Percentiles rank a stretch among this genome's conserved stretches.
Evolutionary conservation across 2,329 filamentous ascomycete species (phyloP).

Genomic region (Pseudogymnoascus sp.): DNA sequence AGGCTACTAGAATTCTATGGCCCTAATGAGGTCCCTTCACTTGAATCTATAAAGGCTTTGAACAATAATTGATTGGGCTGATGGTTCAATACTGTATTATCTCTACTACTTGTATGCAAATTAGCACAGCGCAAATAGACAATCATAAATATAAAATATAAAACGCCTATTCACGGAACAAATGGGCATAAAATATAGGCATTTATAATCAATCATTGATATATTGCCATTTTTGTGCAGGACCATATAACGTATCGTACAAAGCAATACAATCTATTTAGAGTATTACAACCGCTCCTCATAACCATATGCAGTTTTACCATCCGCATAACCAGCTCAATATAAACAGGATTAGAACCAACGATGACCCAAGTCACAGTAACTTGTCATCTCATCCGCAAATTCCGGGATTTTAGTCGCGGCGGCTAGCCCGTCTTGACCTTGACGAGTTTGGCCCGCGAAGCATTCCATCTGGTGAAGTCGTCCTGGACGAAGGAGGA

Average conservation of each 20-base stretch:
- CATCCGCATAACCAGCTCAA: slow-evolving; percentile 6
- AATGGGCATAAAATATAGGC: not conserved
- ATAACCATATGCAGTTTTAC: not conserved
- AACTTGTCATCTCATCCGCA: not conserved
- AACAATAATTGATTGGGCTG: slow-evolving; percentile 24
- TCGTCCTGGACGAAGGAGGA: slow-evolving; percentile 16
- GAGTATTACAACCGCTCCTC: slow-evolving; percentile 3
- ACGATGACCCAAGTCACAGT: not conserved
- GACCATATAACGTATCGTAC: slow-evolving; percentile 7
- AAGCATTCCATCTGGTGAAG: slow-evolving; percentile 1
- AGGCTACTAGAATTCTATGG: slow-evolving; percentile 70
- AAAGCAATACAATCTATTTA: slow-evolving; percentile 6
- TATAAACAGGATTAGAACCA: not conserved
- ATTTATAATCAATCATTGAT: slow-evolving; percentile 4
- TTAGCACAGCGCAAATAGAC: not conserved
- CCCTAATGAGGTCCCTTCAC: slow-evolving; percentile 45
- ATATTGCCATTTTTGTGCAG: slow-evolving; percentile 7
- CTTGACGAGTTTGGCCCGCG: not conserved
- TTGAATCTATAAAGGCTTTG: slow-evolving; percentile 50
- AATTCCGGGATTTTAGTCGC: not conserved
- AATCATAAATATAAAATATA: slow-evolving; percentile 23
- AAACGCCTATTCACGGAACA: not conserved
- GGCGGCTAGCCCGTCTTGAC: not conserved
- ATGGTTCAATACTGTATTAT: not conserved
- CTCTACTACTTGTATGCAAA: not conserved